A percentile compares a stretch with the other conserved stretches of the same genome.
These are phyloP conservation scores for Candida sonorensis DNA, from an alignment of 805 yeast species.

Conservation along the genomic window DNA sequence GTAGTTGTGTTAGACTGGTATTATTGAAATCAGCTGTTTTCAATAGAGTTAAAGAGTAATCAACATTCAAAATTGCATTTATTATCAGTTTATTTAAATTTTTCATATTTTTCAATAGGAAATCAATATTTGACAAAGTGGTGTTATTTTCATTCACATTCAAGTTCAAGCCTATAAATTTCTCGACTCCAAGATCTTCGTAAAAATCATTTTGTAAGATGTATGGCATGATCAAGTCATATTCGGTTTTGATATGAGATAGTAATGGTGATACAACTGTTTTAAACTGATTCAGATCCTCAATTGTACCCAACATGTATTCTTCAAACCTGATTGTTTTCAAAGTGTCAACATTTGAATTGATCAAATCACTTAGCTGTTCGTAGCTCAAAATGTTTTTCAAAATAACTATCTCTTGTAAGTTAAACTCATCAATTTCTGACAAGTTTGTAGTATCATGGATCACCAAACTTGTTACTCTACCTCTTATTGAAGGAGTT, in stretches of 20 bases:
- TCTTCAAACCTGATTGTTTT: conserved; percentile 5
- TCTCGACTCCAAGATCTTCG: conserved; percentile 3
- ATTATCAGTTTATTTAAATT: conserved; percentile 11
- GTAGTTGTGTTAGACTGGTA: conserved; percentile 6
- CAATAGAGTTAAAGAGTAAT: conserved; percentile 1
- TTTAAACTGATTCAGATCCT: too few relatives aligned
- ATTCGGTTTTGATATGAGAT: too few relatives aligned
- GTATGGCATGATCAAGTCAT: conserved; percentile 4
- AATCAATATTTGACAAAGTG: conserved; percentile 6
- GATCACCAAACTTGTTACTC: neutral
- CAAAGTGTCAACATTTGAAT: neutral
- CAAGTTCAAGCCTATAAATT: conserved; percentile 7
- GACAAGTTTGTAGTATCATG: neutral
- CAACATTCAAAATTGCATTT: conserved; percentile 6
- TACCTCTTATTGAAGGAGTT: neutral
- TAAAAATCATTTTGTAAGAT: conserved; percentile 2
- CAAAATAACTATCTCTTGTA: neutral
- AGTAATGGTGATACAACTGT: too few relatives aligned
- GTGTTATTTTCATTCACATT: conserved; percentile 2
- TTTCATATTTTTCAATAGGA: conserved; percentile 4
- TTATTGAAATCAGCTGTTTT: neutral
- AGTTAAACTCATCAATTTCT: neutral
- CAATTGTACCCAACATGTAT: conserved; percentile 1
- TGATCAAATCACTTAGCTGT: neutral
- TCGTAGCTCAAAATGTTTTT: neutral